Conservation (phyloP, 257 asterid species). For the Solanum chilense region DNA sequence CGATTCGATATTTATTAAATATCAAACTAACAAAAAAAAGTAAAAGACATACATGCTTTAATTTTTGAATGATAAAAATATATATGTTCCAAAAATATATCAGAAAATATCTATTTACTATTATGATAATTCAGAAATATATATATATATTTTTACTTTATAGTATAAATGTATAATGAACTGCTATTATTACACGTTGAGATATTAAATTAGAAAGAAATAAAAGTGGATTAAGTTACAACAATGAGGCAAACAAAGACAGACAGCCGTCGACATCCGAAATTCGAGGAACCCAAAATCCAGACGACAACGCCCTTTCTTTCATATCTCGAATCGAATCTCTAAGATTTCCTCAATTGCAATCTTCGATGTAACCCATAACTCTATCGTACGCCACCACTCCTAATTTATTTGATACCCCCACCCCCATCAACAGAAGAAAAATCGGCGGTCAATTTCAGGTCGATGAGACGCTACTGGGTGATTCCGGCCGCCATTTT, state of each 20-base stretch:
- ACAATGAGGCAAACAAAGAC: background rate
- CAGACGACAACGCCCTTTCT: background rate
- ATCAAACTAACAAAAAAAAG: no score
- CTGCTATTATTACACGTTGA: no score
- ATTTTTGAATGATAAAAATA: accelerated
- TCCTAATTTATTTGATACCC: background rate
- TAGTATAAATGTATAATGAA: no score
- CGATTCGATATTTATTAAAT: no score
- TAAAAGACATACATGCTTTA: accelerated
- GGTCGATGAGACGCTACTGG: constrained; percentile 26
- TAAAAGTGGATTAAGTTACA: no score
- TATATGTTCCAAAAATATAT: no score
- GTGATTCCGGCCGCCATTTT: constrained; percentile 7
- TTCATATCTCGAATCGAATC: constrained; percentile 38
- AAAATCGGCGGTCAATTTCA: background rate
- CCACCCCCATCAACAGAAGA: background rate
- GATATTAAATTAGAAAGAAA: no score
- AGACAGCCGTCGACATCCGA: background rate
- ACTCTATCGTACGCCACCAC: background rate
- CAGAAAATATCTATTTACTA: no score
- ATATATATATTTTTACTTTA: no score
- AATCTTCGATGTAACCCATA: background rate
- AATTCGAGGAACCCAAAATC: background rate
- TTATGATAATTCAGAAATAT: no score
- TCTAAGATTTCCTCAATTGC: constrained; percentile 1